These are phyloP conservation scores for Suillus decipiens DNA, from an alignment of 768 basidiomycete genomes.

Conservation along the genomic window DNA sequence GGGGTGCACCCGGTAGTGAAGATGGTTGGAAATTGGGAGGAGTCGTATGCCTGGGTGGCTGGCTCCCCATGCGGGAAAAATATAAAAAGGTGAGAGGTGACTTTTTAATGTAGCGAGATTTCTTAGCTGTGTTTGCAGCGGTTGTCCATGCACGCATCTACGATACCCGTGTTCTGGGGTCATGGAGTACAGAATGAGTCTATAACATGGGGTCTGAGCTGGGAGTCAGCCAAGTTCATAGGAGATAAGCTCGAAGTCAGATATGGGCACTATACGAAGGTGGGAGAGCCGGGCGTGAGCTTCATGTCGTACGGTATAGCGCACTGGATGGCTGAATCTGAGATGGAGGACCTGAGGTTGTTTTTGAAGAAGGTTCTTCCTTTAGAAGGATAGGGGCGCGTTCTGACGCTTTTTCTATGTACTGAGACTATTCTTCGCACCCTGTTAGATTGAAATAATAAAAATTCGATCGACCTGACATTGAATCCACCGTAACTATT, in stretches of 20 bases:
- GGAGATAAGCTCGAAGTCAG: constrained; percentile 49
- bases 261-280: constrained; percentile 1
- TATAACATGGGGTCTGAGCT: constrained; percentile 54
- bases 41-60: constrained; percentile 67
- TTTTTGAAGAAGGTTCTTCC: constrained; percentile 69
- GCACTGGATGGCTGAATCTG: constrained; percentile 60
- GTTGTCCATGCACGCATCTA: constrained; percentile 55
- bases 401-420: not conserved
- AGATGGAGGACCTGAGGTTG: constrained; percentile 62
- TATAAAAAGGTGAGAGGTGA: constrained; percentile 54
- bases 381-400: constrained; percentile 3
- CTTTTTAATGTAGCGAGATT: not conserved
- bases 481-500: not conserved
- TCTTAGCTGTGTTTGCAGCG: constrained; percentile 42
- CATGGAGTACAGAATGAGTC: constrained; percentile 75
- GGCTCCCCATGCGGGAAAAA: constrained; percentile 66
- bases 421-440: not conserved
- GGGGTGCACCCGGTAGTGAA: constrained; percentile 16
- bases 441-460: not conserved
- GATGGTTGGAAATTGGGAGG: constrained; percentile 63
- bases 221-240: constrained; percentile 57
- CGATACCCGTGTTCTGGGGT: constrained; percentile 80
- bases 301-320: constrained; percentile 69
- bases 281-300: constrained; percentile 45
- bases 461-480: not conserved